Evolutionary conservation across 2,329 filamentous ascomycete species (phyloP).

Genomic region (Lasiodiplodia theobromae): DNA sequence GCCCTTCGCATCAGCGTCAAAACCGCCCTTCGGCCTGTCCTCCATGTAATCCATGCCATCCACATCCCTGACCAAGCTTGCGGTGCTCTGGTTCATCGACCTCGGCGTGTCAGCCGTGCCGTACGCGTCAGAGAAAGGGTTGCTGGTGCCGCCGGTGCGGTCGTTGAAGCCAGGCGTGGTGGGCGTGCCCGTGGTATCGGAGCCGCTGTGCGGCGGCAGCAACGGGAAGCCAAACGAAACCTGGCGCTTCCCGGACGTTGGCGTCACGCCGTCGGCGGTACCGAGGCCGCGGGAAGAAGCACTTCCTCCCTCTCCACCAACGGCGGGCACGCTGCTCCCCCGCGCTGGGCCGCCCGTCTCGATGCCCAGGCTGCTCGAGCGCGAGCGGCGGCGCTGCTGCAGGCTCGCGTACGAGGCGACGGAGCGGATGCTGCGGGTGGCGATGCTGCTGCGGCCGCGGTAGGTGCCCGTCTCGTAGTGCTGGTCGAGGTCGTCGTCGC

Average conservation of each 20-base stretch:
- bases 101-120: not conserved
- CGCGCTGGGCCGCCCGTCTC: not conserved
- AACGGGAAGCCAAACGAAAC: conserved; percentile 19
- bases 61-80: conserved; percentile 5
- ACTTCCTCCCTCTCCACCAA: not conserved
- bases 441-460: conserved; percentile 8
- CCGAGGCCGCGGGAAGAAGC: not conserved
- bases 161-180: conserved; percentile 14
- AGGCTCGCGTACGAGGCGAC: not conserved
- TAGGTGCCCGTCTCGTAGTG: not conserved
- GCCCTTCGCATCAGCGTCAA: not conserved
- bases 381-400: conserved; percentile 4
- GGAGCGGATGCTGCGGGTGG: not conserved
- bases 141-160: not conserved
- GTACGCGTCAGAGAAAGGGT: conserved; percentile 16
- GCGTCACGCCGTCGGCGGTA: not conserved
- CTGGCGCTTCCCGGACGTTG: conserved; percentile 1
- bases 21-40: conserved; percentile 5
- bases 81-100: conserved; percentile 4
- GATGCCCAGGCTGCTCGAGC: conserved; percentile 16
- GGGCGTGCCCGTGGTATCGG: conserved; percentile 10
- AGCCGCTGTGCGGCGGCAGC: conserved; percentile 5
- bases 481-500: conserved; percentile 6
- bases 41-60: not conserved
- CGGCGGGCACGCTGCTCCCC: not conserved